A percentile compares a stretch with the other conserved stretches of the same genome.
These are phyloP conservation scores for Skeletonema costatum DNA, from an alignment of 108 stramenopile genomes.

Conservation along the genomic window DNA sequence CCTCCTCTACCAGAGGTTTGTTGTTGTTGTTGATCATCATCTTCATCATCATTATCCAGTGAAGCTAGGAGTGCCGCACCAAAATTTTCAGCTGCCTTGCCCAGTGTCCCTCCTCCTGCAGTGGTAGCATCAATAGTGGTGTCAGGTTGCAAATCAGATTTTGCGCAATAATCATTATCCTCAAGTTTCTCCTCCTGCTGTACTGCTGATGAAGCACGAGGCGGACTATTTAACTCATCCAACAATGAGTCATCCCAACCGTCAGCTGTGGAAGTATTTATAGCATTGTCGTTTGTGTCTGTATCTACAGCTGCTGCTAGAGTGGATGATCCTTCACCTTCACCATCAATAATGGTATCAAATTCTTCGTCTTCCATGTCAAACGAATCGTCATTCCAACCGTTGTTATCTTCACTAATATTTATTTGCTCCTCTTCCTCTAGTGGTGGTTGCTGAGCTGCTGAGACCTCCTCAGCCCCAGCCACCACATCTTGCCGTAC, in stretches of 20 bases:
- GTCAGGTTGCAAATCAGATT: neutral
- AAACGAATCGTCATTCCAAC: neutral
- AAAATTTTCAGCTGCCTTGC: slow-evolving; percentile 24
- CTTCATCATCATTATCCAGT: slow-evolving; percentile 23
- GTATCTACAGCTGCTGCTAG: neutral
- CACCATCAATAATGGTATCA: neutral
- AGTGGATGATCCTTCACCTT: neutral
- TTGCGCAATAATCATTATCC: neutral
- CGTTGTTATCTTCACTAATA: neutral
- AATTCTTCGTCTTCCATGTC: neutral
- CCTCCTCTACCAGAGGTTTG: slow-evolving; percentile 8
- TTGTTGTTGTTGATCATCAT: neutral
- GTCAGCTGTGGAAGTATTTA: neutral
- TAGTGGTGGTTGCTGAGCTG: neutral
- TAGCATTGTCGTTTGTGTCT: neutral
- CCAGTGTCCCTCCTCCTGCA: neutral
- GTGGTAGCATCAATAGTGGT: neutral
- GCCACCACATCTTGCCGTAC: neutral
- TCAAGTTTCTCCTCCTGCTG: neutral
- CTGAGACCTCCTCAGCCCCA: neutral
- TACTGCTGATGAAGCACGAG: neutral
- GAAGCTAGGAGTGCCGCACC: slow-evolving; percentile 43
- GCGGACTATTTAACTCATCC: neutral
- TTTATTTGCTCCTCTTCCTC: neutral
- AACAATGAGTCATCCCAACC: neutral